Evolutionary conservation across 305 asterid genomes (phyloP), one percentile per base, ranked within the genome.

Genomic region (Rubia occidens): DNA sequence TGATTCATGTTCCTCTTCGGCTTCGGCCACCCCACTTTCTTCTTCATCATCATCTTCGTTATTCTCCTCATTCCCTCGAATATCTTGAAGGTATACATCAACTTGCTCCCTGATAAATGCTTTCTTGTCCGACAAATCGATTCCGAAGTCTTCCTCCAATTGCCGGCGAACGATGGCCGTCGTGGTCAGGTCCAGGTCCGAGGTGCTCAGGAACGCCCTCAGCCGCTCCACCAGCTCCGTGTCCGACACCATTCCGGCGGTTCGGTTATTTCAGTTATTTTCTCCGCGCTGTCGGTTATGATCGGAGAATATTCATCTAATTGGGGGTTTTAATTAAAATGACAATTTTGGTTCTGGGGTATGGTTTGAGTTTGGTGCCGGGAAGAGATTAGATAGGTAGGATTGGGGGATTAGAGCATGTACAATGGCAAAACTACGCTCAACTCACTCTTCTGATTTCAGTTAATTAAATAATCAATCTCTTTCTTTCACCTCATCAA

Each of bases 181-280:
- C 45, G 91, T 90, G 56, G 95, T 90, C 54, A 83, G 89, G 81
- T 76, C 77, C 73, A 93, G 87, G 94, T 93, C 98, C 65, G 97
- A 84, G 60, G 82, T 76, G 85, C 87, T 80, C 24, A 93, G 88
- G 80, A 88, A 76, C 73, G 85, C 88, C 67, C 80, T 81, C 71
- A 93, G 84, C 76, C 95, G 86, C 60, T 58, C 82, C 78, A 87
- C 83, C 64, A 93, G 81, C 75, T 86, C 92, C 70, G 85, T 66
- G 24, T 93, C 97, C 79, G 92, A 67, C 42, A 78, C 95, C 98
- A 90, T 89, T 72, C 69, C 78, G 68, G 71, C 75, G 78, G 78
- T 81, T 75, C 70, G 64, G 61, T 56, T 56, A 18, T 21, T 18
- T 56, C 61, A 43, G 60, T 77, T 68, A 70, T 73, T 59, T 72